These are phyloP conservation scores for Tolypocladium pustulatum DNA, from an alignment of 2,329 filamentous ascomycete species.

Conservation along the genomic window DNA sequence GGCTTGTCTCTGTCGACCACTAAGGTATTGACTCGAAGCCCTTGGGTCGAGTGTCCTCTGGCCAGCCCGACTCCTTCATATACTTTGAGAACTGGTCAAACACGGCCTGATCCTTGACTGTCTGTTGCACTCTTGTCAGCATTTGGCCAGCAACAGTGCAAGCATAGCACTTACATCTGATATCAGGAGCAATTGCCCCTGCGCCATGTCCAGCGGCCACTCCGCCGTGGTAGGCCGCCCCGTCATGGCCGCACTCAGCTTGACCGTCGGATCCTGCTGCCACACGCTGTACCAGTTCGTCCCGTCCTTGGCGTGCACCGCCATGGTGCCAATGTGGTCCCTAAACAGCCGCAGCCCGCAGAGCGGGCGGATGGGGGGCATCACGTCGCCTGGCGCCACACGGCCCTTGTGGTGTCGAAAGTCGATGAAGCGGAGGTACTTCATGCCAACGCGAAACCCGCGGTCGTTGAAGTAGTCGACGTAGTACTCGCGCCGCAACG, in stretches of 20 bases:
- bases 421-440: constrained; percentile 4
- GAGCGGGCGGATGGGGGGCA: background rate
- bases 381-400: background rate
- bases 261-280: constrained; percentile 2
- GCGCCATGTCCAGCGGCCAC: background rate
- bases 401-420: constrained; percentile 1
- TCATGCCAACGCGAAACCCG: constrained; percentile 1
- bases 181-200: constrained; percentile 1
- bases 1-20: background rate
- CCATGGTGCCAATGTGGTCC: constrained; percentile 3
- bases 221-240: constrained; percentile 1
- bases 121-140: background rate
- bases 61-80: background rate
- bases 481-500: constrained; percentile 1
- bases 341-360: constrained; percentile 3
- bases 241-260: background rate
- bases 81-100: background rate
- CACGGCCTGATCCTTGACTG: background rate
- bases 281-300: constrained; percentile 3
- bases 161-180: background rate
- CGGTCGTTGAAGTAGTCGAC: constrained; percentile 1
- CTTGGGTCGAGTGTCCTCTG: background rate
- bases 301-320: constrained; percentile 4
- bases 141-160: background rate
- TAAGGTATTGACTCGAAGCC: background rate